Evolutionary conservation across 192 early-diverging fungal species (phyloP).

Genomic region (Coemansia sp.): DNA sequence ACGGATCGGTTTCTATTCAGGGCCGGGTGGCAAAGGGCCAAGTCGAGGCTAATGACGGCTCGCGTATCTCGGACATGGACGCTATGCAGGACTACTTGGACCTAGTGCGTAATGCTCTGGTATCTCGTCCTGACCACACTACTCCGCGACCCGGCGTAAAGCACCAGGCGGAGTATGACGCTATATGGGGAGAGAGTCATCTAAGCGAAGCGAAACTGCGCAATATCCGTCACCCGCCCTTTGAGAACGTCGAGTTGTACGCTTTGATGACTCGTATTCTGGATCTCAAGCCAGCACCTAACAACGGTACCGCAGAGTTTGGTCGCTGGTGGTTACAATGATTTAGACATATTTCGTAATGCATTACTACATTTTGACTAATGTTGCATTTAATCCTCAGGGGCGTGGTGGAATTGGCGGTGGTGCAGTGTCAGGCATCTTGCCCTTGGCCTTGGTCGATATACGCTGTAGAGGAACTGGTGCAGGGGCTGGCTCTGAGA

Average conservation of each 20-base stretch:
- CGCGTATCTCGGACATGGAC: constrained; percentile 38
- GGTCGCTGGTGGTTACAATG: constrained; percentile 33
- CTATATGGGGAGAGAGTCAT: constrained; percentile 30
- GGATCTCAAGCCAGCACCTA: constrained; percentile 59
- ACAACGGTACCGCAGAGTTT: constrained; percentile 66
- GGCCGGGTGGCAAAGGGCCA: constrained; percentile 7
- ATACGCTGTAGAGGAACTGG: constrained; percentile 3
- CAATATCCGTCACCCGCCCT: constrained; percentile 51
- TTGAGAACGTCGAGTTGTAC: constrained; percentile 76
- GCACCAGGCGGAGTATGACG: constrained; percentile 35
- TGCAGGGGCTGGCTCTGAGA: background rate
- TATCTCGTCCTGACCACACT: constrained; percentile 1
- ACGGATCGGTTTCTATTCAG: background rate
- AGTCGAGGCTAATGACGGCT: constrained; percentile 12
- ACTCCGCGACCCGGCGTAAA: background rate
- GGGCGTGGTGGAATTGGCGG: background rate
- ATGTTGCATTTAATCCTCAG: background rate
- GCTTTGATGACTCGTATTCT: constrained; percentile 61
- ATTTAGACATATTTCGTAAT: background rate
- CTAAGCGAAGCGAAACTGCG: constrained; percentile 15
- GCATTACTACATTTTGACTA: background rate
- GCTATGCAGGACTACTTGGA: constrained; percentile 45
- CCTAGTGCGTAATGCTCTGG: constrained; percentile 29
- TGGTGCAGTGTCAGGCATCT: constrained; percentile 24
- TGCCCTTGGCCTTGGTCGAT: constrained; percentile 30